Conservation (phyloP, 1,284 basidiomycete species). For the Ustilago crameri region DNA sequence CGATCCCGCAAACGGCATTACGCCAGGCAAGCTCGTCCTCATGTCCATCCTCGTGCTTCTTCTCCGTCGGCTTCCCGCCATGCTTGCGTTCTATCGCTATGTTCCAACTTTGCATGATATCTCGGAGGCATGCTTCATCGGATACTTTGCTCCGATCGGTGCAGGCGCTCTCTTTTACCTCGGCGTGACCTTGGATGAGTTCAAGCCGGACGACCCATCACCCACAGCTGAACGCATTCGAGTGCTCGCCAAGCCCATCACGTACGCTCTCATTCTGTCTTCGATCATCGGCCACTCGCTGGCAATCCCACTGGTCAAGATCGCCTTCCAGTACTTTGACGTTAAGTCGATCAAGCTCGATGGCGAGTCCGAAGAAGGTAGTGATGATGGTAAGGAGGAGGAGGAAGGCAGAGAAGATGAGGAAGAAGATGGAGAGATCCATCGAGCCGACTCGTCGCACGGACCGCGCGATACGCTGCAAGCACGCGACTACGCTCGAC, state of each 20-base stretch:
- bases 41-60: constrained; percentile 69
- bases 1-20: constrained; percentile 59
- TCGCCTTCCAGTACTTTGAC: constrained; percentile 42
- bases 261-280: constrained; percentile 54
- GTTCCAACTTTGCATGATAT: constrained; percentile 64
- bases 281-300: constrained; percentile 56
- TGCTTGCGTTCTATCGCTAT: constrained; percentile 55
- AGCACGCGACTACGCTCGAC: constrained; percentile 23
- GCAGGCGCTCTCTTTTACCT: constrained; percentile 66
- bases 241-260: constrained; percentile 55
- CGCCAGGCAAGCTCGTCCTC: constrained; percentile 67
- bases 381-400: constrained; percentile 13
- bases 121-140: constrained; percentile 67
- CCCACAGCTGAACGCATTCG: constrained; percentile 32
- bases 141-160: constrained; percentile 70
- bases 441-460: not conserved
- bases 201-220: constrained; percentile 40
- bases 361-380: constrained; percentile 27
- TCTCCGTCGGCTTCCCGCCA: constrained; percentile 68
- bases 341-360: constrained; percentile 50
- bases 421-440: not conserved
- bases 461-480: not conserved
- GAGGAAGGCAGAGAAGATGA: constrained; percentile 6
- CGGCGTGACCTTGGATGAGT: constrained; percentile 49
- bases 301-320: constrained; percentile 55